Conservation (phyloP, 495 filamentous ascomycete species). For the Aspergillus kassunensis region DNA sequence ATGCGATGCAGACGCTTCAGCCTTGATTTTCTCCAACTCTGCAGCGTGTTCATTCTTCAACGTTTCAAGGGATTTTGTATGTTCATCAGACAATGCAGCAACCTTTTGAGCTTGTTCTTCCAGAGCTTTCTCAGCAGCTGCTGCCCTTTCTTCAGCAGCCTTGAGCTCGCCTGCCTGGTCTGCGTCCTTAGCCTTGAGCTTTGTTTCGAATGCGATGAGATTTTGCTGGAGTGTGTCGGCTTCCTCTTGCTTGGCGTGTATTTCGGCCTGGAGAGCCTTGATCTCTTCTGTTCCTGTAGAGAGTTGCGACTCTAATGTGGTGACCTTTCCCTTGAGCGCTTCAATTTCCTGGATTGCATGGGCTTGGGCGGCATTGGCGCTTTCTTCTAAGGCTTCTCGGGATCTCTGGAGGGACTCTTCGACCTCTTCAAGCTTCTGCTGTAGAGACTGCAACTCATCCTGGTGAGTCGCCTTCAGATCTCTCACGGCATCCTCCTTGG, state of each 20-base stretch:
- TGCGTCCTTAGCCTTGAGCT: slow-evolving; percentile 35
- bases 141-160: slow-evolving; percentile 33
- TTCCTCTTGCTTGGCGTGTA: slow-evolving; percentile 38
- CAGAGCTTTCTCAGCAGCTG: slow-evolving; percentile 30
- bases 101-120: slow-evolving; percentile 31
- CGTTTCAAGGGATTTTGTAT: slow-evolving; percentile 29
- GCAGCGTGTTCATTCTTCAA: slow-evolving; percentile 30
- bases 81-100: slow-evolving; percentile 26
- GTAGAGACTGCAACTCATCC: slow-evolving; percentile 29
- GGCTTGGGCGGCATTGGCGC: slow-evolving; percentile 31
- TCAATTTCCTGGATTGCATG: slow-evolving; percentile 41
- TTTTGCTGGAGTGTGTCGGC: slow-evolving; percentile 35
- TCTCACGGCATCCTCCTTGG: slow-evolving; percentile 25
- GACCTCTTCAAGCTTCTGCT: slow-evolving; percentile 31
- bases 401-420: slow-evolving; percentile 33
- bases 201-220: slow-evolving; percentile 30
- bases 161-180: slow-evolving; percentile 32
- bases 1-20: slow-evolving; percentile 30
- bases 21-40: slow-evolving; percentile 29
- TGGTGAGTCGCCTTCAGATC: slow-evolving; percentile 39
- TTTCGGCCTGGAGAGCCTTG: slow-evolving; percentile 38
- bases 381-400: slow-evolving; percentile 36
- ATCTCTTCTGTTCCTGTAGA: slow-evolving; percentile 36
- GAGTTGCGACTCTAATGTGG: slow-evolving; percentile 35
- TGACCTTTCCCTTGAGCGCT: slow-evolving; percentile 38